Base-by-base conservation (phyloP, 2,329 filamentous ascomycete species). In the Thielaviopsis musarum region DNA sequence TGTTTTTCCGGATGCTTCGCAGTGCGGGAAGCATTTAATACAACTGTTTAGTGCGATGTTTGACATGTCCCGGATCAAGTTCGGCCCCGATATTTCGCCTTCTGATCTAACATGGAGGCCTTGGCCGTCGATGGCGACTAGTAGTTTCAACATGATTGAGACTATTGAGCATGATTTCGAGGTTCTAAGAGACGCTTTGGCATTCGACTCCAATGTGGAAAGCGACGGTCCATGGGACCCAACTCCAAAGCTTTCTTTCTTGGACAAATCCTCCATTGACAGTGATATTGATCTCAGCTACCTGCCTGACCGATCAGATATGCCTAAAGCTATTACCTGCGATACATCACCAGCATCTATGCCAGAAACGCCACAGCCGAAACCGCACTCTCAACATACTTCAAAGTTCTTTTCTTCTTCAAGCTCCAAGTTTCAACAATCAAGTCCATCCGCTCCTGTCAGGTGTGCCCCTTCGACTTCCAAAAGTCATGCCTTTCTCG, bases 31-130 rank as follows among this genome's bases (percentile, higher is more conserved):
- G 21, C 54, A 56, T 24, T 15, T 56, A 9, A 51, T 49, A 17
- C 28, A 56, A 15, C 30, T 49, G 22, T 56, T 56, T 30, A 7
- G n/a, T n/a, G 38, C 13, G 15, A 26, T 21, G 10, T 56, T 56
- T 38, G 21, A 56, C 41, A 30, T 56, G 15, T 56, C 54, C 19
- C 26, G 17, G 28, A 22, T 28, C 54, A 48, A 49, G 13, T 28
- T n/a, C 4, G 6, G 22, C 12, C 54, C 54, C 19, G 21, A 15
- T 9, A 9, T 45, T 21, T 49, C 22, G 45, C 5, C 48, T 17
- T 19, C 24, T 49, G 38, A 21, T n/a, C n/a, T 56, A 15, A 24
- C 51, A 19, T 58, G 57, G 57, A 58, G 45, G n/a, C 57, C 51
- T 21, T 58, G 49, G 57, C 51, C 57, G 5, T 56, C 54, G 30